A percentile compares a stretch with the other conserved stretches of the same genome.
phyloP scores from a whole-genome alignment of 768 basidiomycete species.

The Mycena amicta region DNA sequence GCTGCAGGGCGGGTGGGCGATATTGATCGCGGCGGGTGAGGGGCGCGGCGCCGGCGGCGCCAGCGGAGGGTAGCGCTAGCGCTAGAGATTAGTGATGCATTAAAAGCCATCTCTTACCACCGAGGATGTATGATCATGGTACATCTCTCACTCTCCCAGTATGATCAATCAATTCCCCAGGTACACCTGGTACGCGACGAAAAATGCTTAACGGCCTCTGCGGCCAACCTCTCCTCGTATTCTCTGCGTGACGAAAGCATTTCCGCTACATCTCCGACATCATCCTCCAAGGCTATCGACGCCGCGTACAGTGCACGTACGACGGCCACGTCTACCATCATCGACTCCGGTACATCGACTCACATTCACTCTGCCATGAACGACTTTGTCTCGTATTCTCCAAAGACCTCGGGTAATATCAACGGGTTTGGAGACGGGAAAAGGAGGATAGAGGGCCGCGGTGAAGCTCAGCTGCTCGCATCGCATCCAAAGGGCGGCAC shows the following conservation, averaged over 20 bases:
- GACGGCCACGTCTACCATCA: constrained; percentile 10
- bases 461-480: constrained; percentile 3
- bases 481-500: constrained; percentile 4
- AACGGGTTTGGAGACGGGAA: constrained; percentile 16
- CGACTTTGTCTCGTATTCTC: constrained; percentile 10
- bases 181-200: no score
- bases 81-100: no score
- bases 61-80: no score
- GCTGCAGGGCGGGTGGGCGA: no score
- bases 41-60: no score
- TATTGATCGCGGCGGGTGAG: no score
- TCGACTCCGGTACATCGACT: constrained; percentile 18
- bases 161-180: no score
- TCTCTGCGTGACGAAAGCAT: constrained; percentile 2
- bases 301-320: constrained; percentile 9
- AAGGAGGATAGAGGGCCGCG: constrained; percentile 14
- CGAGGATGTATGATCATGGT: no score
- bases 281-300: constrained; percentile 4
- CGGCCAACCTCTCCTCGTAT: constrained; percentile 11
- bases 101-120: no score
- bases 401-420: background rate
- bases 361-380: constrained; percentile 12
- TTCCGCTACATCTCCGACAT: constrained; percentile 11
- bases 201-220: constrained; percentile 11
- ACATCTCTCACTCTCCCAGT: no score